Base-by-base conservation (phyloP, 202 grass and related monocot species). In the Panicum virgatum region DNA sequence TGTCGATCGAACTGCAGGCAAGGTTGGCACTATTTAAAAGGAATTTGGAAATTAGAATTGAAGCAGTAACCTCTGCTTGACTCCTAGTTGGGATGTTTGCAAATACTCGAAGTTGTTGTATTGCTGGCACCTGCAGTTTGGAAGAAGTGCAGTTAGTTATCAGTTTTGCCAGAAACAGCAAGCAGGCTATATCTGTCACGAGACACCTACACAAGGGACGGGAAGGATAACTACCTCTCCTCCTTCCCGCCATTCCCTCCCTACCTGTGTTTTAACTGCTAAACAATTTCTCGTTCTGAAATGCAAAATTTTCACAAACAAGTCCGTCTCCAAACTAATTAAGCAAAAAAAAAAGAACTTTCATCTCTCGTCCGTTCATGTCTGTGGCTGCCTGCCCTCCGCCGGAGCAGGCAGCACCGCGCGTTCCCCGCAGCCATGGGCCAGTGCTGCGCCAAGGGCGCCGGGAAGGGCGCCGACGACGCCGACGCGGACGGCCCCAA, bases 371-470 rank as follows among this genome's bases (percentile, higher is more conserved):
- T 23, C 38, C 58, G 36, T 80, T 77, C 44, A 84, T 91, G 86
- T 59, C 40, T 40, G 75, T 83, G 50, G 27, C 67, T 72, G 69
- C 77, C 81, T 85, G 77, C 78, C 88, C 86, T 85, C 57, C 78
- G 67, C 51, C 75, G 84, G 69, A 88, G 82, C 66, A 38, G 72
- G 70, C 82, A 74, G 38, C 75, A 32, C 75, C 36, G 3, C 44
- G 70, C 73, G 53, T 74, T 63, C 80, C 43, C 81, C 70, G 57
- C 69, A 58, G 73, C 82, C 83, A 93, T 92, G 90, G 90, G 89
- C 73, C 88, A 92, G 5, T 94, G 94, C 82, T 97, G 91, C 82
- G 50, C 88, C 72, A 91, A 69, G 69, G 83, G 74, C 66, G 82
- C 57, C 73, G 40, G 73, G 12, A 40, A 30, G 61, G 73, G 56